These are phyloP conservation scores for Aeschynomene evenia DNA, from an alignment of 306 rosid species.

Conservation along the genomic window DNA sequence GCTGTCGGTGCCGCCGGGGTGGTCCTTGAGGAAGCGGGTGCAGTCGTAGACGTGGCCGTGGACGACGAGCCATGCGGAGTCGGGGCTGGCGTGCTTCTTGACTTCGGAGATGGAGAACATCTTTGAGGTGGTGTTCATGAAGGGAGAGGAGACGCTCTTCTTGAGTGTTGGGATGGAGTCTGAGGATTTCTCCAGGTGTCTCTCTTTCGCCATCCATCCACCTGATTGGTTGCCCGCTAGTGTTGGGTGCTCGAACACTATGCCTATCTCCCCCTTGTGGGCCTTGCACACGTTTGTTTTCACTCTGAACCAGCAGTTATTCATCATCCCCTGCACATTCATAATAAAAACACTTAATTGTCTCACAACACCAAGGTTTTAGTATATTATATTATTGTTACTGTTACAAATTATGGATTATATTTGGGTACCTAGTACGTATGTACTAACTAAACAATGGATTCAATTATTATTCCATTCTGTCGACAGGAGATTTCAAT, in stretches of 20 bases:
- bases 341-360: no score
- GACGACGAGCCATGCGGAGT: conserved; percentile 78
- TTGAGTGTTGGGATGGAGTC: conserved; percentile 41
- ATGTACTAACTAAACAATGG: no score
- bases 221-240: conserved; percentile 76
- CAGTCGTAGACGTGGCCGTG: conserved; percentile 73
- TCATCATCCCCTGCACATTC: conserved; percentile 84
- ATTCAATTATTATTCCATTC: no score
- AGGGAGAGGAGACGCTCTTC: conserved; percentile 64
- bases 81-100: conserved; percentile 44
- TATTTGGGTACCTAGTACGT: no score
- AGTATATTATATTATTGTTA: no score
- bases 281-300: conserved; percentile 67
- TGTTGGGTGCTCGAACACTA: conserved; percentile 82
- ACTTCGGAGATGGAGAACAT: conserved; percentile 60
- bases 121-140: conserved; percentile 55
- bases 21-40: conserved; percentile 71
- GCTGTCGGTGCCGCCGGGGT: conserved; percentile 90
- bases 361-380: no score
- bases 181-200: conserved; percentile 37
- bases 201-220: conserved; percentile 85
- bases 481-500: no score
- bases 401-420: no score
- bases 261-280: conserved; percentile 65
- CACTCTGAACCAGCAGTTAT: conserved; percentile 85